Conservation (phyloP, 2,329 filamentous ascomycete genomes). For the Leptodontidium sp. region DNA sequence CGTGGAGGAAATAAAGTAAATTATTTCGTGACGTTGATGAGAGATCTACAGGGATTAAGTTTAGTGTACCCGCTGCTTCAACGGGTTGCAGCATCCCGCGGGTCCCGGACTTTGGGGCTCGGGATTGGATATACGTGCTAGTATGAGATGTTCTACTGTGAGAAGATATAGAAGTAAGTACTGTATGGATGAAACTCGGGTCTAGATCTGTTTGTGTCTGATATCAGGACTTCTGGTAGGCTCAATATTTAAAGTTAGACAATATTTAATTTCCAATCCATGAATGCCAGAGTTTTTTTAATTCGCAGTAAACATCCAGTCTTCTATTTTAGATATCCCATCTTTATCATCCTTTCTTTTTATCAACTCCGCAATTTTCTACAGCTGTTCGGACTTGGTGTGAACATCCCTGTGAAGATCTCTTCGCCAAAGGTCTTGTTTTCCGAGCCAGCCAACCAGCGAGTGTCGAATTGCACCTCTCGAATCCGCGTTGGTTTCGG, state of each 20-base stretch:
- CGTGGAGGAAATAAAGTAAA: conserved; percentile 2
- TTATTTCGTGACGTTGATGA: conserved; percentile 18
- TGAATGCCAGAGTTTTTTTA: too few relatives aligned
- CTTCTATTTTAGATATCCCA: too few relatives aligned
- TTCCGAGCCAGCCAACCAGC: conserved; percentile 4
- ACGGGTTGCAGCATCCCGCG: conserved; percentile 1
- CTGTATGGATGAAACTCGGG: not conserved
- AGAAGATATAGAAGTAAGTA: not conserved
- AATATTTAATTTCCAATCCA: too few relatives aligned
- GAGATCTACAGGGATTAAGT: conserved; percentile 10
- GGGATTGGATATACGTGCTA: not conserved
- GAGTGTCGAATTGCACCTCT: conserved; percentile 5
- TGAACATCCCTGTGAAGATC: conserved; percentile 8
- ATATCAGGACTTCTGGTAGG: not conserved
- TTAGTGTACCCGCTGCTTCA: not conserved
- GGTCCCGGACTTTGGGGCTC: not conserved
- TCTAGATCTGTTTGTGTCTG: not conserved
- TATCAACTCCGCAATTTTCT: too few relatives aligned
- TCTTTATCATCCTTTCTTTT: too few relatives aligned
- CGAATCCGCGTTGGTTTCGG: conserved; percentile 4
- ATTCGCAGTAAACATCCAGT: too few relatives aligned
- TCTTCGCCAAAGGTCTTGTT: conserved; percentile 16
- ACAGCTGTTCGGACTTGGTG: not conserved
- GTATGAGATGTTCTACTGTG: not conserved
- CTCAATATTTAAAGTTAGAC: not conserved